These are phyloP conservation scores for Microcos paniculata DNA, from an alignment of 345 rosid species.

Conservation along the genomic window DNA sequence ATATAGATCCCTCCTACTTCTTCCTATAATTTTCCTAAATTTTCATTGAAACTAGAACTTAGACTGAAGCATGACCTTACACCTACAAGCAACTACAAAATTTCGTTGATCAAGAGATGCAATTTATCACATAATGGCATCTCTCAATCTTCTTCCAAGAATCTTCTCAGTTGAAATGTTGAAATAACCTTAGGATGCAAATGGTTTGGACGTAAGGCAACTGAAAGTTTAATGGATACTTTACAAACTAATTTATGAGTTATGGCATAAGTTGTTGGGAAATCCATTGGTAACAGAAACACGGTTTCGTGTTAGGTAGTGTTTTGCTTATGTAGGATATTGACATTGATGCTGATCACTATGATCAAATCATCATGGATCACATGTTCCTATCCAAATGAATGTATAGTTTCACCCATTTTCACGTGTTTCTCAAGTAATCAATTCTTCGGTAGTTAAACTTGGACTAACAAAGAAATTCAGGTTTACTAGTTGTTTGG, in stretches of 20 bases:
- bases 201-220: neutral
- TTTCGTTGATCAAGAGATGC: neutral
- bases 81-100: neutral
- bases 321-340: neutral
- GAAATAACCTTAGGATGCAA: neutral
- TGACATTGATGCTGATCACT: neutral
- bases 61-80: neutral
- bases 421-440: no score
- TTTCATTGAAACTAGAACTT: neutral
- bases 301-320: neutral
- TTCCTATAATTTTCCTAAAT: neutral
- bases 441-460: no score
- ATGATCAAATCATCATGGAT: neutral
- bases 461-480: no score
- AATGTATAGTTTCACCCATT: no score
- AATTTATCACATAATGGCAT: neutral
- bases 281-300: no score
- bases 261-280: no score
- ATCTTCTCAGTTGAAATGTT: neutral
- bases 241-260: no score
- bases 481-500: no score
- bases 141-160: neutral
- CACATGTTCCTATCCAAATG: no score
- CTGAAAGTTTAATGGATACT: no score
- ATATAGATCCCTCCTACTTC: no score